Conservation (phyloP, 257 asterid genomes). For the Linaria vulgaris region DNA sequence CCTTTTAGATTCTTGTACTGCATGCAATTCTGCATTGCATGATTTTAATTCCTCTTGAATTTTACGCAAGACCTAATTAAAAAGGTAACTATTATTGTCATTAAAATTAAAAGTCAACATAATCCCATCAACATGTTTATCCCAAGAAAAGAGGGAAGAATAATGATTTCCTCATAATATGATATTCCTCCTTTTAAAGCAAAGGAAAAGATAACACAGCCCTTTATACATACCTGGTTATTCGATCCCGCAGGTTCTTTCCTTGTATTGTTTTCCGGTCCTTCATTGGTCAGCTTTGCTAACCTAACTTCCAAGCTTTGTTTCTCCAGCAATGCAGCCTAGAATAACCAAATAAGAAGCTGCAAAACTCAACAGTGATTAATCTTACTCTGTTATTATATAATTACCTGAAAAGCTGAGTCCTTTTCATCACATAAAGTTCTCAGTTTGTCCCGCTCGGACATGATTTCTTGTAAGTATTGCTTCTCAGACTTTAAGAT, state of each 20-base stretch:
- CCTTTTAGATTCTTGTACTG: constrained; percentile 71
- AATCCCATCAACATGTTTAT: neutral
- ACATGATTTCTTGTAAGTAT: constrained; percentile 51
- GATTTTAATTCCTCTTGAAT: constrained; percentile 81
- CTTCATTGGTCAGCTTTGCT: constrained; percentile 61
- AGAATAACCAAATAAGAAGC: constrained; percentile 32
- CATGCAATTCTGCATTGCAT: constrained; percentile 63
- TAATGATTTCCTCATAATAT: neutral
- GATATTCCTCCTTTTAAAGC: constrained; percentile 8
- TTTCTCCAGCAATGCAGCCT: constrained; percentile 78
- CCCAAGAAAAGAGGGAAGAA: neutral
- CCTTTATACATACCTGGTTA: constrained; percentile 54
- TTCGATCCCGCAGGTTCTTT: constrained; percentile 71
- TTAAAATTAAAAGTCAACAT: neutral
- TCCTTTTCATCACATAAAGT: constrained; percentile 67
- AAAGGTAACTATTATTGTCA: constrained; percentile 2
- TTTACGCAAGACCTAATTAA: constrained; percentile 62
- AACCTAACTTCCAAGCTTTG: constrained; percentile 61
- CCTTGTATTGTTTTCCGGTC: constrained; percentile 62
- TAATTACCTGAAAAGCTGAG: constrained; percentile 71
- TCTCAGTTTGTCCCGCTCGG: constrained; percentile 71
- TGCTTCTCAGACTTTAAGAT: constrained; percentile 68
- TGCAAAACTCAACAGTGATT: constrained; percentile 19
- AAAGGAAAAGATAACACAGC: constrained; percentile 3
- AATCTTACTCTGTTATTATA: constrained; percentile 14